Base-by-base conservation (phyloP, 2,329 filamentous ascomycete species). In the Colletotrichum lindemuthianum region DNA sequence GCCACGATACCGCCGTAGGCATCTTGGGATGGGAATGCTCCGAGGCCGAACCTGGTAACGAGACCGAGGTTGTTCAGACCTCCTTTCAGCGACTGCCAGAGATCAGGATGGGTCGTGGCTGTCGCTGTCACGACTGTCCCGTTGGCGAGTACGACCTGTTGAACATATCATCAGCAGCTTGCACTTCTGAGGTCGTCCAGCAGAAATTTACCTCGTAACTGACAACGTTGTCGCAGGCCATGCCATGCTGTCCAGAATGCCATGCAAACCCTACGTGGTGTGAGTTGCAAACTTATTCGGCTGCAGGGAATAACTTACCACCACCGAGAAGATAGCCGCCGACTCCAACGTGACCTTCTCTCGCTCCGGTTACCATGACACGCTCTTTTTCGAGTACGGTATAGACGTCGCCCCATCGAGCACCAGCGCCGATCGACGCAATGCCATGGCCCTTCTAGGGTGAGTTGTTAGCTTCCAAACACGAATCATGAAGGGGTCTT, bases 11-110 rank as follows among this genome's bases (percentile, higher is more conserved):
- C 60, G 16, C 60, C 60, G 8, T 48, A 69, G 11, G 65, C 47
- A 16, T 65, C 48, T 8, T 36, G 43, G 4, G 51, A 64, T 8
- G 61, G 66, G 60, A 66, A 71, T 1, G 75, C 72, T 32, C 69
- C 56, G n/a, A 78, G 53, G 34, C 72, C 69, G 76, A 74, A n/a
- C 60, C 55, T n/a, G 1, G 77, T 72, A 1, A 75, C 72, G 47
- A 77, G 72, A 51, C 79, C 80, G 52, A 81, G 79, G 67, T 83
- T 84, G 68, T 74, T 78, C 13, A 74, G 73, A 12, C 82, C 82
- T 9, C 81, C 82, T 53, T 80, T 78, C 1, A 83, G 72, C 2
- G 81, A 81, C 55, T 72, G 74, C 68, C 72, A 83, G 2, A 84
- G 74, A 53, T 83, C 80, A 0, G 70, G 24, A 52, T 82, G 41